Conservation (phyloP, 176 grass and related monocot genomes). For the Oryza longistaminata region DNA sequence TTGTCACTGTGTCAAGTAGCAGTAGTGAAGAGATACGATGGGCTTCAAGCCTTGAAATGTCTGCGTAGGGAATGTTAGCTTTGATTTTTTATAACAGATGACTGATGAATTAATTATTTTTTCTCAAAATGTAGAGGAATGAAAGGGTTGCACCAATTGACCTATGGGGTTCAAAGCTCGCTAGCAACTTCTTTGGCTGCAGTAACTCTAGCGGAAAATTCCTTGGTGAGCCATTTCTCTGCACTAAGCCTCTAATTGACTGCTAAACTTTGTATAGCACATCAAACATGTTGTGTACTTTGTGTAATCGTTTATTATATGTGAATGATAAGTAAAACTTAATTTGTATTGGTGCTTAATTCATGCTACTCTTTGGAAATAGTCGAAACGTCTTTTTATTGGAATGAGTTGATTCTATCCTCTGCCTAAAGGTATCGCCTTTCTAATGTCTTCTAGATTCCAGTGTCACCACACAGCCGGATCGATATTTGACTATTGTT, state of each 20-base stretch:
- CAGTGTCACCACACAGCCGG: conserved; percentile 39
- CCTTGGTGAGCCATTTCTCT: conserved; percentile 39
- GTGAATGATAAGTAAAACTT: conserved; percentile 15
- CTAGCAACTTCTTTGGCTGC: conserved; percentile 68
- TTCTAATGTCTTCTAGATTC: conserved; percentile 51
- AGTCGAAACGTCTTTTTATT: not conserved
- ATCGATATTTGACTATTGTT: conserved; percentile 89
- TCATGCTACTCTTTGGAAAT: not conserved
- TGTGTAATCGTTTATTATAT: not conserved
- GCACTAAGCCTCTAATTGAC: not conserved
- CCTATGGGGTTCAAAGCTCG: conserved; percentile 72
- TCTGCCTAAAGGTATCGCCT: conserved; percentile 6
- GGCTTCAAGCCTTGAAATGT: conserved; percentile 2
- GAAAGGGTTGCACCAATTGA: conserved; percentile 21
- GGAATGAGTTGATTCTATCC: conserved; percentile 1
- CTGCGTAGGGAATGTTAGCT: conserved; percentile 4
- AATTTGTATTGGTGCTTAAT: not conserved
- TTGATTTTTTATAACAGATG: not conserved
- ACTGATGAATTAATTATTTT: conserved; percentile 20
- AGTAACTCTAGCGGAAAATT: conserved; percentile 72
- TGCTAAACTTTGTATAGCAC: not conserved
- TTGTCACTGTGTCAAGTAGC: not conserved
- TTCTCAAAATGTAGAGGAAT: conserved; percentile 42
- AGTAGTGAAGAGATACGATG: not conserved
- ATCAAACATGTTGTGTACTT: not conserved